Evolutionary conservation across 176 grass and related monocot genomes (phyloP), one percentile per base, ranked within the genome.

Genomic region (Bothriochloa decipiens): DNA sequence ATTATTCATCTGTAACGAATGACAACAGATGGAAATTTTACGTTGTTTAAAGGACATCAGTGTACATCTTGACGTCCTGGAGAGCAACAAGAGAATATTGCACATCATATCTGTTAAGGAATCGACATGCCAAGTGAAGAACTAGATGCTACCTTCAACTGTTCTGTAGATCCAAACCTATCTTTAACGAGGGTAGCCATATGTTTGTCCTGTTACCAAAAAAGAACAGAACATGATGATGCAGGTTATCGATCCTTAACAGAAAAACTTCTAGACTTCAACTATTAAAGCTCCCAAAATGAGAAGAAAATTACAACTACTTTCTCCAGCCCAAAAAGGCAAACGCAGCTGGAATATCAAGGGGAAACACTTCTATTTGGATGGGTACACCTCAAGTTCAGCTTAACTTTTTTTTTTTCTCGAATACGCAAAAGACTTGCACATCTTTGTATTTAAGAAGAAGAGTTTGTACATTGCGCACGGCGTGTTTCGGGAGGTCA

Each of bases 101-200:
- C 22, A 35, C 15, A 40, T 6, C 35, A 46, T 37, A 35, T 33
- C 14, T 69, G 1, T 61, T 55, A 62, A 82, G 55, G 11, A 76
- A 36, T 45, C 10, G 37, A 13, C 12, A 55, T 72, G 20, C 27
- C 49, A 27, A 28, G 55, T 22, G 33, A 64, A 13, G 55, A 90
- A 62, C 46, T 40, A 37, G 77, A 23, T 36, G 40, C 12, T 92
- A 98, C 96, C 93, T 89, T 93, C 36, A 98, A 90, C 70, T 61
- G 91, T 49, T 93, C 74, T 40, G 91, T 90, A 23, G 70, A 90
- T 68, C 77, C 87, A 86, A 98, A 92, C 41, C 96, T 98, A 90
- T 95, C 96, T 77, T 77, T 93, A 27, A 98, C 72, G 49, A 98
- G 89, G 23, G 79, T 49, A 33, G 93, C 96, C 96, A 98, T 93